phyloP scores from a whole-genome alignment of 1,139 yeast species.

The Suhomyces maxii region DNA sequence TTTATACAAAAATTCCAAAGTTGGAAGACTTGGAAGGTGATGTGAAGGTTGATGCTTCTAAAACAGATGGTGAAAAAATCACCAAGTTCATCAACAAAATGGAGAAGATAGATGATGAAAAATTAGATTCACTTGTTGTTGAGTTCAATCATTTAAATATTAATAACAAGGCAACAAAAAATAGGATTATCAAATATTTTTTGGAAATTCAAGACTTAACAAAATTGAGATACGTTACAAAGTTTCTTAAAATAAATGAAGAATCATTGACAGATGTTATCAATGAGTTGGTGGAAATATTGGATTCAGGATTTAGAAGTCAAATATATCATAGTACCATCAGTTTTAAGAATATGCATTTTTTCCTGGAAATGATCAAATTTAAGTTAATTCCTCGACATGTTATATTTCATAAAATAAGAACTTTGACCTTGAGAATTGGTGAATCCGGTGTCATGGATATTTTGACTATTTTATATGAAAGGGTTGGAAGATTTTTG shows the following conservation, averaged over 20 bases:
- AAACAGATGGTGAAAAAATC: slow-evolving; percentile 46
- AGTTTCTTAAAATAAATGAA: slow-evolving; percentile 66
- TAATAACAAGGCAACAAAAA: slow-evolving; percentile 73
- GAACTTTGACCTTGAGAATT: slow-evolving; percentile 54
- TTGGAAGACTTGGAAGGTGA: slow-evolving; percentile 19
- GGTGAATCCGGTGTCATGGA: slow-evolving; percentile 62
- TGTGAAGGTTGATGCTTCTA: not conserved
- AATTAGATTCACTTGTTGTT: slow-evolving; percentile 55
- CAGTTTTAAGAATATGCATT: slow-evolving; percentile 58
- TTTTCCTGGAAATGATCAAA: slow-evolving; percentile 74
- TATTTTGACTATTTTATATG: slow-evolving; percentile 65
- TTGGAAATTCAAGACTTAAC: slow-evolving; percentile 47
- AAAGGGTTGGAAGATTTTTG: slow-evolving; percentile 64
- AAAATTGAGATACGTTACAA: slow-evolving; percentile 52
- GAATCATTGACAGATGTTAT: slow-evolving; percentile 51
- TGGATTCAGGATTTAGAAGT: slow-evolving; percentile 62
- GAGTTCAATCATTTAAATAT: slow-evolving; percentile 55
- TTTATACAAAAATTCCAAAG: slow-evolving; percentile 49
- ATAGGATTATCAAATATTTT: slow-evolving; percentile 59
- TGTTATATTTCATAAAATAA: slow-evolving; percentile 69
- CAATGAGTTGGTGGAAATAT: slow-evolving; percentile 53
- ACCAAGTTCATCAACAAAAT: slow-evolving; percentile 45
- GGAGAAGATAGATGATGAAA: slow-evolving; percentile 46
- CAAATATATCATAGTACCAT: slow-evolving; percentile 54
- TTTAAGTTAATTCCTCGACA: slow-evolving; percentile 74